phyloP scores from a whole-genome alignment of 148 eudicot genomes.

The Cornus kousa region DNA sequence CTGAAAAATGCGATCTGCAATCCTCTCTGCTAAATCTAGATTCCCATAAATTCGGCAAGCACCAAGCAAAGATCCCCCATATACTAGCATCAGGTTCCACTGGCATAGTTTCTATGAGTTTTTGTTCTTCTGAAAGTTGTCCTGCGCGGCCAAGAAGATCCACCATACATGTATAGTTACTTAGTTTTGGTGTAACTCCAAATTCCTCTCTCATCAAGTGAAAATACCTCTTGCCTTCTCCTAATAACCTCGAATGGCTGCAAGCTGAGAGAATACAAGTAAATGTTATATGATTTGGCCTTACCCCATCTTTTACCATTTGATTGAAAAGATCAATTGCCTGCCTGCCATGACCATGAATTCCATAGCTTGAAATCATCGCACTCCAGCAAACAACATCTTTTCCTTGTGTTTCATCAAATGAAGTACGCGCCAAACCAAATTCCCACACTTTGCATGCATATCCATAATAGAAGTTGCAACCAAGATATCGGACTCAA shows the following conservation, averaged over 20 bases:
- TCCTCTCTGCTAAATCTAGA: constrained; percentile 13
- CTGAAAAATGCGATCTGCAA: constrained; percentile 8
- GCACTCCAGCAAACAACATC: constrained; percentile 21
- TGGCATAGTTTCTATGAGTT: constrained; percentile 16
- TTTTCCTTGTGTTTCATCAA: constrained; percentile 14
- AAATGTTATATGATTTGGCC: constrained; percentile 15
- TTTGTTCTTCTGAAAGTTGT: constrained; percentile 14
- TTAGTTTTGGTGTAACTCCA: constrained; percentile 2
- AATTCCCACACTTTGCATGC: constrained; percentile 18
- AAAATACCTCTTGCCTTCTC: constrained; percentile 17
- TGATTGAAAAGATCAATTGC: constrained; percentile 12
- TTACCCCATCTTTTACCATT: constrained; percentile 8
- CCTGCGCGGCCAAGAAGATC: constrained; percentile 23
- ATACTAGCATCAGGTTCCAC: constrained; percentile 14
- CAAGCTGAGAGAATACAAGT: constrained; percentile 20
- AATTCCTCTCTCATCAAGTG: constrained; percentile 13
- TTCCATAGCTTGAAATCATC: constrained; percentile 15
- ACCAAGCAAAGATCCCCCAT: constrained; percentile 20
- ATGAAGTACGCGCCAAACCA: constrained; percentile 11
- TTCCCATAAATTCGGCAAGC: constrained; percentile 14
- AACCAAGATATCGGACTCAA: constrained; percentile 14
- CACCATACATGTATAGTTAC: constrained; percentile 18
- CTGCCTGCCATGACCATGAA: constrained; percentile 12
- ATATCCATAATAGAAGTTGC: constrained; percentile 14
- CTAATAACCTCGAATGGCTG: constrained; percentile 17